Base-by-base conservation (phyloP, 495 filamentous ascomycete genomes). In the Neurospora sp. region DNA sequence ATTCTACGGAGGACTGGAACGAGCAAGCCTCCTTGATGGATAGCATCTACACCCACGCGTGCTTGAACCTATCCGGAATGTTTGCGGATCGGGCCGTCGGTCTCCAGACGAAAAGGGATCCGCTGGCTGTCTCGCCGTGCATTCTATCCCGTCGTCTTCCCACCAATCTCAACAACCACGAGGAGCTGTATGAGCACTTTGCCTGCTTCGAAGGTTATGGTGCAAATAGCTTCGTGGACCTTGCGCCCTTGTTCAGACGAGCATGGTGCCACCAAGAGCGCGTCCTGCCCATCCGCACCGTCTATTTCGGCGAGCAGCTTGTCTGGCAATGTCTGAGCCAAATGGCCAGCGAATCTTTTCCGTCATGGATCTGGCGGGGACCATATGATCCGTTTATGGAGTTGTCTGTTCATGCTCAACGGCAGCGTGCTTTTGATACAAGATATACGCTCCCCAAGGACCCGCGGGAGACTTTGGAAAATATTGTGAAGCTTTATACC, bases 331-430 rank as follows among this genome's bases (percentile, higher is more conserved):
- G 45, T 54, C n/a, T 2, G 10, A 2, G 0, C 5, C 37, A 38
- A 38, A 54, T 54, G 45, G 45, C 45, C 0, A 54, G 10, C 21
- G 45, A 54, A 4, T 11, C n/a, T 2, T 54, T 28, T 15, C 45
- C 45, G 4, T 54, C 45, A 2, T 5, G 45, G n/a, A 54, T 54
- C 9, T 28, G 45, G 1, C 45, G 45, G 5, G 8, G 45, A 3
- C 3, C 3, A 0, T 54, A 9, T 11, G 3, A 24, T 24, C n/a
- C n/a, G 8, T 1, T 11, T 6, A 0, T 0, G 0, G 21, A 24
- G 1, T 24, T 13, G 21, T 54, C 8, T 11, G 45, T 24, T 38
- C 37, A 24, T 2, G 45, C 45, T 4, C 9, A 13, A 11, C 24
- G 45, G 10, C 45, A 54, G 21, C 45, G 9, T 8, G 37, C 37